phyloP scores from a whole-genome alignment of 129 eudicot genomes.

The Ambrosia trifida region DNA sequence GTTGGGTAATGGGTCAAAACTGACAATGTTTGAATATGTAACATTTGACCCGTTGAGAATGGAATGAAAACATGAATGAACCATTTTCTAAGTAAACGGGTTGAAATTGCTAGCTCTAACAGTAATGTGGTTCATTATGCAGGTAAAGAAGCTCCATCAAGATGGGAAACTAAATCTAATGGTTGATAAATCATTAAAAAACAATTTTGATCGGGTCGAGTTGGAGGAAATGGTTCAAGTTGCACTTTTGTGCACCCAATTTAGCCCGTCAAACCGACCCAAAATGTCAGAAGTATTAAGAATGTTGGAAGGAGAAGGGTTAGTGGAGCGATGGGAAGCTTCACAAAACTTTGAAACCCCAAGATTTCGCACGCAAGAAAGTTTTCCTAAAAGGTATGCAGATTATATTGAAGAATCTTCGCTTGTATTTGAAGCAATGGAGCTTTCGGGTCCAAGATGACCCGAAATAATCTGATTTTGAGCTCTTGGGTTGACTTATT shows the following conservation, averaged over 20 bases:
- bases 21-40: not conserved
- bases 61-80: too few relatives aligned
- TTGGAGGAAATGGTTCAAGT: constrained; percentile 86
- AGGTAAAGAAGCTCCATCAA: constrained; percentile 76
- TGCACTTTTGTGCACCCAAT: constrained; percentile 82
- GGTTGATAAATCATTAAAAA: constrained; percentile 67
- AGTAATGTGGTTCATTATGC: constrained; percentile 11
- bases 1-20: not conserved
- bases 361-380: constrained; percentile 43
- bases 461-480: constrained; percentile 4
- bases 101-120: not conserved
- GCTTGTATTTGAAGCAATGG: constrained; percentile 87
- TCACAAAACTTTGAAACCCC: constrained; percentile 60
- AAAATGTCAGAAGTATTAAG: constrained; percentile 89
- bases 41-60: too few relatives aligned
- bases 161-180: constrained; percentile 72
- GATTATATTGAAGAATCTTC: constrained; percentile 83
- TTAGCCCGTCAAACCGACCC: constrained; percentile 74
- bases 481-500: not conserved
- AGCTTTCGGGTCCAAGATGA: constrained; percentile 97
- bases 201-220: constrained; percentile 58
- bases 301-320: constrained; percentile 92
- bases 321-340: constrained; percentile 92
- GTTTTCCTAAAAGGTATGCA: constrained; percentile 60
- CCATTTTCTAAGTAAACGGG: not conserved